These are phyloP conservation scores for Beverwykella pulmonaria DNA, from an alignment of 495 filamentous ascomycete genomes.

Conservation along the genomic window DNA sequence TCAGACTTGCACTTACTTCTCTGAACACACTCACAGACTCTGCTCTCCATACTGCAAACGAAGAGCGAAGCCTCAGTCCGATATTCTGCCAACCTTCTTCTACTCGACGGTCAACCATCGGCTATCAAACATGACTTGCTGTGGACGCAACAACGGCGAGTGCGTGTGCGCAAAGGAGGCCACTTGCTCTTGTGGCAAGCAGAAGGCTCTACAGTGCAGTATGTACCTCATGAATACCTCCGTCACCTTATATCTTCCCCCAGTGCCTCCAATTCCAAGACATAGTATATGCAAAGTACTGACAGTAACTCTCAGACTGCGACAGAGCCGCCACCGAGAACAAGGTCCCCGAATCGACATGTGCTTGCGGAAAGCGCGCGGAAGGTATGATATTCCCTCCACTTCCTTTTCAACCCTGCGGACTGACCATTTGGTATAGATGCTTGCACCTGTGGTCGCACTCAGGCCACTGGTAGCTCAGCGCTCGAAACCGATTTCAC, in stretches of 20 bases:
- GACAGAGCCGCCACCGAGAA: constrained; percentile 79
- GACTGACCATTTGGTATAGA: constrained; percentile 50
- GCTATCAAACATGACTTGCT: constrained; percentile 62
- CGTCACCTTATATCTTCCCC: background rate
- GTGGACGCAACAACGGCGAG: constrained; percentile 57
- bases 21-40: background rate
- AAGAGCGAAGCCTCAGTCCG: background rate
- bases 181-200: constrained; percentile 86
- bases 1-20: background rate
- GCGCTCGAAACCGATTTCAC: constrained; percentile 81
- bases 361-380: constrained; percentile 76
- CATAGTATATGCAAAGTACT: background rate
- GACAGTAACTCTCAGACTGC: constrained; percentile 52
- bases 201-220: constrained; percentile 79
- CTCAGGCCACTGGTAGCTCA: constrained; percentile 55
- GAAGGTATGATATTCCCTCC: constrained; percentile 55
- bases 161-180: constrained; percentile 67
- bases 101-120: background rate
- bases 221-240: constrained; percentile 12
- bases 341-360: constrained; percentile 64
- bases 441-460: constrained; percentile 84
- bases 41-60: background rate
- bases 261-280: background rate
- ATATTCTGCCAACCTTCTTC: background rate
- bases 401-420: background rate